phyloP scores from a whole-genome alignment of 2,329 filamentous ascomycete species.

The Gnomoniopsis sp. region DNA sequence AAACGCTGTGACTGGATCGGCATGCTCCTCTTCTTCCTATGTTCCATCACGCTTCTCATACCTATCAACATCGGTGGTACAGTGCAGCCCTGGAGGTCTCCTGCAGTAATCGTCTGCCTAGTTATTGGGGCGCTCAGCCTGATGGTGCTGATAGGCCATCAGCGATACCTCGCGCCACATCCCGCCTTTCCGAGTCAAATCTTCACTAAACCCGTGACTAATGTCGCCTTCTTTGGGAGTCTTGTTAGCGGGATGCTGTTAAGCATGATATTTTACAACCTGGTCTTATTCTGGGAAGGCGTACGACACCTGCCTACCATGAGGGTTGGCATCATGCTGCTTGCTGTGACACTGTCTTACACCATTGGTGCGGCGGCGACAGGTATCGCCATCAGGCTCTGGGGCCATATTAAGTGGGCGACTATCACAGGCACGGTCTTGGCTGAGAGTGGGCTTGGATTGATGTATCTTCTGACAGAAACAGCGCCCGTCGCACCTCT shows the following conservation, averaged over 20 bases:
- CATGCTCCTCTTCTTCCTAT: slow-evolving; percentile 9
- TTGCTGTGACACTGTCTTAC: slow-evolving; percentile 10
- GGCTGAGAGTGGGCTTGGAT: background rate
- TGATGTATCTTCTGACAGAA: slow-evolving; percentile 12
- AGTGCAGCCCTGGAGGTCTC: background rate
- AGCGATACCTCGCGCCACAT: background rate
- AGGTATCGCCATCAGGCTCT: slow-evolving; percentile 3
- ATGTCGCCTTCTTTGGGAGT: slow-evolving; percentile 10
- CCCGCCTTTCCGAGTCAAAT: slow-evolving; percentile 11
- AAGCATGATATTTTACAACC: slow-evolving; percentile 15
- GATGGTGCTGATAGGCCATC: slow-evolving; percentile 4
- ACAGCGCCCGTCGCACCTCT: background rate
- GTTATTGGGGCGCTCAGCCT: background rate
- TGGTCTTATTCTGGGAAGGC: slow-evolving; percentile 14
- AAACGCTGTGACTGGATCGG: slow-evolving; percentile 13
- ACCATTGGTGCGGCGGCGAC: slow-evolving; percentile 21
- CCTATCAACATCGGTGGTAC: slow-evolving; percentile 16
- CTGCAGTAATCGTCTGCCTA: background rate
- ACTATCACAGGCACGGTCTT: slow-evolving; percentile 4
- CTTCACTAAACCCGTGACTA: slow-evolving; percentile 2
- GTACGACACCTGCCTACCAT: slow-evolving; percentile 2
- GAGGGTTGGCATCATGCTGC: background rate
- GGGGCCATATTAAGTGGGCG: slow-evolving; percentile 8
- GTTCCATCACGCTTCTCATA: slow-evolving; percentile 3
- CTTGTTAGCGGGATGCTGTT: slow-evolving; percentile 7